A percentile compares a stretch with the other conserved stretches of the same genome.
phyloP scores from a whole-genome alignment of 495 filamentous ascomycete species.

The Geopyxis carbonaria region DNA sequence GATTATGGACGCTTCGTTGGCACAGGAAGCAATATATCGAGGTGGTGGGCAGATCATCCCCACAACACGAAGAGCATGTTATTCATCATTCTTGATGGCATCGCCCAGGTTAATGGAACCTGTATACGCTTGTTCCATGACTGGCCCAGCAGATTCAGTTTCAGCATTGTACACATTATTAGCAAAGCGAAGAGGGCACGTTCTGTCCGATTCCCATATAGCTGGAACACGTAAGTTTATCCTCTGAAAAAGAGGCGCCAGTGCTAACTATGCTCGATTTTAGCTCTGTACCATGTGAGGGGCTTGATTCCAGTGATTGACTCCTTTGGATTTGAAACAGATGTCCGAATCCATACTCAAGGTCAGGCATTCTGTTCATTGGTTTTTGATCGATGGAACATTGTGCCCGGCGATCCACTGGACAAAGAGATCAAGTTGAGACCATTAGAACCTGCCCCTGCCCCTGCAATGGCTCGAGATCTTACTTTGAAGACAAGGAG shows the following conservation, averaged over 20 bases:
- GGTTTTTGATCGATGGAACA: conserved; percentile 90
- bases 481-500: conserved; percentile 91
- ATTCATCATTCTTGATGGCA: conserved; percentile 91
- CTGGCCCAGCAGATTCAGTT: conserved; percentile 79
- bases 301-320: conserved; percentile 92
- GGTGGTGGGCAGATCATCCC: conserved; percentile 96
- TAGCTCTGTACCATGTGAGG: conserved; percentile 66
- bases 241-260: not conserved
- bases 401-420: conserved; percentile 87
- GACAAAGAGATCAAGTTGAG: conserved; percentile 69
- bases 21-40: conserved; percentile 75
- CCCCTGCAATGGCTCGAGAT: conserved; percentile 77
- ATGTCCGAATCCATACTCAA: conserved; percentile 88
- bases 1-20: conserved; percentile 77
- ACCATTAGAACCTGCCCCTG: conserved; percentile 69
- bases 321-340: conserved; percentile 92
- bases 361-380: conserved; percentile 76
- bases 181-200: conserved; percentile 74
- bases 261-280: not conserved
- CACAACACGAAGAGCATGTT: conserved; percentile 76
- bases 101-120: conserved; percentile 93
- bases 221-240: conserved; percentile 52
- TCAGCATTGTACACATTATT: conserved; percentile 81
- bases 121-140: conserved; percentile 80
- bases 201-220: conserved; percentile 80